Conservation (phyloP, 208 protist species). For the Leishmania lainsoni region DNA sequence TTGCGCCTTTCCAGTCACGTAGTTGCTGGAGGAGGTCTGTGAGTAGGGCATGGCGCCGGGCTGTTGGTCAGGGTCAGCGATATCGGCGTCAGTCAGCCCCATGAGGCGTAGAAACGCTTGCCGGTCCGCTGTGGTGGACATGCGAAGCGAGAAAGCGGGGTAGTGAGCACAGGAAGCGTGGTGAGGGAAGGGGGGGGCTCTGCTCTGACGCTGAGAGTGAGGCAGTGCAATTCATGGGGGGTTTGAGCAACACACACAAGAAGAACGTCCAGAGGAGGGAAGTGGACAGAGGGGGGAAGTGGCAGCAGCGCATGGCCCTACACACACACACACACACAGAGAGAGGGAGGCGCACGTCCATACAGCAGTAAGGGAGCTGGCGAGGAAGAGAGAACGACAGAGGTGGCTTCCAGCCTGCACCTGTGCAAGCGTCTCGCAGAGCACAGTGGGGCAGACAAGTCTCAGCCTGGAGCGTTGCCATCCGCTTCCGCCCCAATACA, state of each 20-base stretch:
- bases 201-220: background rate
- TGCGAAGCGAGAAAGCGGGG: conserved; percentile 18
- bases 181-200: background rate
- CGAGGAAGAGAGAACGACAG: background rate
- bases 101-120: conserved; percentile 78
- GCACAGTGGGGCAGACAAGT: background rate
- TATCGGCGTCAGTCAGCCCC: conserved; percentile 75
- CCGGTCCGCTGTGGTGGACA: conserved; percentile 41
- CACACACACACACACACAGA: background rate
- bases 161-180: background rate
- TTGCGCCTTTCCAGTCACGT: background rate
- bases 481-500: background rate
- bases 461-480: background rate
- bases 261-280: background rate
- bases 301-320: background rate
- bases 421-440: background rate
- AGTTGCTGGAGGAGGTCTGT: background rate
- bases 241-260: background rate
- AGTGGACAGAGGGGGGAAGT: background rate
- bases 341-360: background rate
- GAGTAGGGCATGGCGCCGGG: background rate
- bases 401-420: background rate
- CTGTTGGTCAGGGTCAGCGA: conserved; percentile 51
- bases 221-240: background rate
- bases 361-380: background rate